Evolutionary conservation across 2,329 filamentous ascomycete species (phyloP).

Genomic region (Arthrinium phaeospermum): DNA sequence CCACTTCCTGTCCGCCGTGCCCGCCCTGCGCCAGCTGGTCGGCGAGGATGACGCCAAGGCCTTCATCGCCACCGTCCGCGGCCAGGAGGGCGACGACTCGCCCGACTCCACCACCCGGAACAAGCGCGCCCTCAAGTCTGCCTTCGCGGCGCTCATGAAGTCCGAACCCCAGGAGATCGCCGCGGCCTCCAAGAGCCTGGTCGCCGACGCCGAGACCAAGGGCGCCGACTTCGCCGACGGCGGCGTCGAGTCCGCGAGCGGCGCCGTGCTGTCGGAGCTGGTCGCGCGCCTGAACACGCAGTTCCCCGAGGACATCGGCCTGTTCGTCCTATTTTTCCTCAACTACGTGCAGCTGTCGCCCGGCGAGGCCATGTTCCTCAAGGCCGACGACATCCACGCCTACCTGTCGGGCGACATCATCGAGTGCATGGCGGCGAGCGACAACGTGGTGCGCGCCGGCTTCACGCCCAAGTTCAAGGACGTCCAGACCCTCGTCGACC

Average conservation of each 20-base stretch:
- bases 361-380: constrained; percentile 94
- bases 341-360: constrained; percentile 89
- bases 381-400: constrained; percentile 96
- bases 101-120: constrained; percentile 57
- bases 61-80: constrained; percentile 60
- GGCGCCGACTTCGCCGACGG: constrained; percentile 76
- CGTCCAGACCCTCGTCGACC: constrained; percentile 82
- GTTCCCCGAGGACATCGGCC: constrained; percentile 88
- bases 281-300: constrained; percentile 79
- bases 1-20: constrained; percentile 71
- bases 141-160: constrained; percentile 83
- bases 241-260: constrained; percentile 70
- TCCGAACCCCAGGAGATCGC: constrained; percentile 71
- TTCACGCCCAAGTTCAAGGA: constrained; percentile 99
- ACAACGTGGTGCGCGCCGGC: constrained; percentile 96
- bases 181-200: constrained; percentile 69
- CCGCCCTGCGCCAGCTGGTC: constrained; percentile 69
- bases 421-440: constrained; percentile 98
- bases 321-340: constrained; percentile 96
- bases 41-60: constrained; percentile 66
- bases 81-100: constrained; percentile 51
- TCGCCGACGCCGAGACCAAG: constrained; percentile 72
- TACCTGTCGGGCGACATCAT: constrained; percentile 95
- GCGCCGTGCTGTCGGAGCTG: constrained; percentile 76
- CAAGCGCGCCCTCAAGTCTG: constrained; percentile 77